A percentile compares a stretch with the other conserved stretches of the same genome.
Evolutionary conservation across 73 alveolate genomes (phyloP).

Genomic region (Tetrahymena thermophila): DNA sequence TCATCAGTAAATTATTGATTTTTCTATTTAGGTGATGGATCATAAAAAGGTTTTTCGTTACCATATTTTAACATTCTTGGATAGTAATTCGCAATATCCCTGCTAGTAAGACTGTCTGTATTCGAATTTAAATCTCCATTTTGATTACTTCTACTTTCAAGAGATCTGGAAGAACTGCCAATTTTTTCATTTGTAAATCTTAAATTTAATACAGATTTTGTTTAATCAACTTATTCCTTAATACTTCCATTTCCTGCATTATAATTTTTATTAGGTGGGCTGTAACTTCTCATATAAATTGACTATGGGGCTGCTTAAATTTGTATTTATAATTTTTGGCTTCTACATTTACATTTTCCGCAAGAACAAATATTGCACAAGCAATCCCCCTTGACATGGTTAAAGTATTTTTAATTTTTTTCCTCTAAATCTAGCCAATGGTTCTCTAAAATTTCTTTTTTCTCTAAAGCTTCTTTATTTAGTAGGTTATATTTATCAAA

Average conservation of each 20-base stretch:
- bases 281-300: background rate
- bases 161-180: background rate
- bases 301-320: background rate
- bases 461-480: background rate
- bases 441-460: background rate
- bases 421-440: background rate
- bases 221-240: background rate
- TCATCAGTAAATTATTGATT: background rate
- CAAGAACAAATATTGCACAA: background rate
- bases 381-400: background rate
- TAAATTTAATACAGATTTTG: background rate
- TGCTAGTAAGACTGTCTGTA: background rate
- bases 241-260: background rate
- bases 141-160: background rate
- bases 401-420: background rate
- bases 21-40: background rate
- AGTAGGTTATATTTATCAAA: no score
- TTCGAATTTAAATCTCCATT: background rate
- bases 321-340: background rate
- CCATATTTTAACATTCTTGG: background rate
- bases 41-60: background rate
- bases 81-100: background rate
- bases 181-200: background rate
- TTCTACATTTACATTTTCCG: background rate
- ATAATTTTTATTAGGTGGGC: background rate